Percentiles rank a stretch among this genome's conserved stretches.
phyloP scores from a whole-genome alignment of 78 protist species.

The Protostelium mycophagum region DNA sequence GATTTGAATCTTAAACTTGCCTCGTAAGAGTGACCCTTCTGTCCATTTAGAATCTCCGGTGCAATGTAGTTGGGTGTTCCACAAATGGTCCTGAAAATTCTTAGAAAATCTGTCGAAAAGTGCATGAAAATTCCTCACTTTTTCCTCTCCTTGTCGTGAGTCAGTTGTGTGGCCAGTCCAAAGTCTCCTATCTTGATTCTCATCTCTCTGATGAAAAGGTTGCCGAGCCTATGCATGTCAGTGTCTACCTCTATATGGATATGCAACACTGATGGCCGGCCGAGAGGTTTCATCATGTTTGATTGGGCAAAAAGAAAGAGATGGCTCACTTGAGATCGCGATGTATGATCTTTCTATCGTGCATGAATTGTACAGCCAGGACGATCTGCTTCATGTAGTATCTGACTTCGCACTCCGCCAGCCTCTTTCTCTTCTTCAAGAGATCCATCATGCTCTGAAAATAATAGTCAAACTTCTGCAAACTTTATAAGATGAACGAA shows the following conservation, averaged over 20 bases:
- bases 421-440: conserved; percentile 42
- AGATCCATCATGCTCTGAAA: conserved; percentile 78
- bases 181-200: conserved; percentile 94
- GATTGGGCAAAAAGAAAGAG: conserved; percentile 22
- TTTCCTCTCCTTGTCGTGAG: conserved; percentile 84
- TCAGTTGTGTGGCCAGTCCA: conserved; percentile 91
- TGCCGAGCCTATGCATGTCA: conserved; percentile 93
- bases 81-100: conserved; percentile 83
- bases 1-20: conserved; percentile 47
- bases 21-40: conserved; percentile 69
- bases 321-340: conserved; percentile 43
- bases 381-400: conserved; percentile 62
- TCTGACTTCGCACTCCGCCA: conserved; percentile 70
- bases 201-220: conserved; percentile 83
- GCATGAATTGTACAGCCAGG: conserved; percentile 52
- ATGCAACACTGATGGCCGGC: too few relatives aligned
- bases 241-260: too few relatives aligned
- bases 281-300: too few relatives aligned
- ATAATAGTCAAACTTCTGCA: not conserved
- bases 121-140: conserved; percentile 29
- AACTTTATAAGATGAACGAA: not conserved
- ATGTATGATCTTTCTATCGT: conserved; percentile 54
- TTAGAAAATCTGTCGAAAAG: not conserved
- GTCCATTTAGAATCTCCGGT: conserved; percentile 90
- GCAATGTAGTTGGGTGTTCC: conserved; percentile 99